Conservation (phyloP, 345 rosid species). For the Pugionium cornutum region DNA sequence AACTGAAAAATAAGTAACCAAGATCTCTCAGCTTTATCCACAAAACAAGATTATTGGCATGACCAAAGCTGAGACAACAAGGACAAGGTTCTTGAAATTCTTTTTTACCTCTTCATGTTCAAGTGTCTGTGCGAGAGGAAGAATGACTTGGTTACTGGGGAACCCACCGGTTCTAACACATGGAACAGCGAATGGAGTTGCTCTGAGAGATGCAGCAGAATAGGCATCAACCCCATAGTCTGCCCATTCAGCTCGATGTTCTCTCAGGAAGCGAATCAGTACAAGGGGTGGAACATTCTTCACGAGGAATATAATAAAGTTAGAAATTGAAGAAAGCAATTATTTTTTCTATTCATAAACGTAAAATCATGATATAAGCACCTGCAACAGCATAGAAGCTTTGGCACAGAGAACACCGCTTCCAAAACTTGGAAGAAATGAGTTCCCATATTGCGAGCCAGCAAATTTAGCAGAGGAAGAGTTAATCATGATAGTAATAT, state of each 20-base stretch:
- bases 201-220: constrained; percentile 78
- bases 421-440: constrained; percentile 73
- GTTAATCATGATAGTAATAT: constrained; percentile 79
- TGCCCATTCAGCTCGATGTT: constrained; percentile 98
- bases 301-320: constrained; percentile 5
- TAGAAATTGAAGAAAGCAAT: not conserved
- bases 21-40: not conserved
- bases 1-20: constrained; percentile 45
- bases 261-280: constrained; percentile 87
- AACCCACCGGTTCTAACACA: constrained; percentile 78
- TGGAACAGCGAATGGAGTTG: constrained; percentile 78
- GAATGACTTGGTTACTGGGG: constrained; percentile 84
- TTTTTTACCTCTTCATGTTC: constrained; percentile 85
- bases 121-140: constrained; percentile 88
- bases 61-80: constrained; percentile 4
- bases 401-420: constrained; percentile 94
- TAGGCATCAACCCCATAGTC: constrained; percentile 86
- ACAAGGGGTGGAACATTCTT: constrained; percentile 93
- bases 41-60: not conserved
- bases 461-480: constrained; percentile 68
- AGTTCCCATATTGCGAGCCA: constrained; percentile 62
- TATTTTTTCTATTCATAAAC: not conserved
- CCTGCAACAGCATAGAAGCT: constrained; percentile 97
- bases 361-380: constrained; percentile 29
- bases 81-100: constrained; percentile 5